A percentile compares a stretch with the other conserved stretches of the same genome.
These are phyloP conservation scores for Tetradesmus obliquus DNA, from an alignment of 139 green algal genomes.

Conservation along the genomic window DNA sequence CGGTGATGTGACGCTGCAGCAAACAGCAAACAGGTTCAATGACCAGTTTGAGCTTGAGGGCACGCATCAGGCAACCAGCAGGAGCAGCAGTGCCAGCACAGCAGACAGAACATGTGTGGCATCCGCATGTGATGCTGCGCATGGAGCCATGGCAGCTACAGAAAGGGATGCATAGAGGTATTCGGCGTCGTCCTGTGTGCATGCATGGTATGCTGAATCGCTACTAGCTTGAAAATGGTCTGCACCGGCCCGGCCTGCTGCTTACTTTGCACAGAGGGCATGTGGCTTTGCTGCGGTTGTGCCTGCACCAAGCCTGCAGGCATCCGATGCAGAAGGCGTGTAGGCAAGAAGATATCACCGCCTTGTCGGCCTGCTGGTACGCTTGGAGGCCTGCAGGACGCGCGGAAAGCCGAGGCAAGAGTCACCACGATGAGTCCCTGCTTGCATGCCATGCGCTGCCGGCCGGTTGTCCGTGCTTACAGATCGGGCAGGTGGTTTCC, in stretches of 20 bases:
- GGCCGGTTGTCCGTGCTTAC: background rate
- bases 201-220: background rate
- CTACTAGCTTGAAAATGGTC: background rate
- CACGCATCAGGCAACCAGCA: background rate
- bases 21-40: background rate
- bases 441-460: background rate
- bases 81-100: background rate
- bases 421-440: background rate
- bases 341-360: background rate
- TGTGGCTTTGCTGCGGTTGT: background rate
- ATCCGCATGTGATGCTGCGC: background rate
- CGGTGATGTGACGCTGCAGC: constrained; percentile 8
- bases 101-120: background rate
- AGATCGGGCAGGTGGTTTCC: background rate
- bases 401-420: background rate
- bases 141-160: background rate
- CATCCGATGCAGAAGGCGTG: background rate
- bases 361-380: background rate
- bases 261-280: constrained; percentile 31
- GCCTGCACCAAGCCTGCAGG: constrained; percentile 13
- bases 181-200: background rate
- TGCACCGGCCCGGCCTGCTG: background rate
- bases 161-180: background rate
- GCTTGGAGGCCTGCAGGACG: background rate
- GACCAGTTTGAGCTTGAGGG: background rate